Evolutionary conservation across 768 basidiomycete species (phyloP), one percentile per base, ranked within the genome.

Genomic region (Cystofilobasidium capitatum): DNA sequence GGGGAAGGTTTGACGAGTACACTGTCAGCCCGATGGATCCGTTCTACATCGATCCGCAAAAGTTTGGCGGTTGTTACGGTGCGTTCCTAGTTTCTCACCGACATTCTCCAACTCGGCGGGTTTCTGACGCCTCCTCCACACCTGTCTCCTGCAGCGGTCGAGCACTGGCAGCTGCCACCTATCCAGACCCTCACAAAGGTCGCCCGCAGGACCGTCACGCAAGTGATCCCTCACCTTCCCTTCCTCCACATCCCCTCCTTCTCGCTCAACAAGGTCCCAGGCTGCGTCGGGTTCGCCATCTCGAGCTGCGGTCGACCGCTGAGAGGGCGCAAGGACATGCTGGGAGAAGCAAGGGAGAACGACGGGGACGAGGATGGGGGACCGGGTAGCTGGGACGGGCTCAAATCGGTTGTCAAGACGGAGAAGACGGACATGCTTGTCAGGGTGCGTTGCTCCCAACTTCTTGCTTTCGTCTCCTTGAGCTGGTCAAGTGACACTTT

Each of bases 201-300:
- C 72, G 79, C 79, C 5, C 70, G 71, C 51, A 73, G 76, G 29
- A 78, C 77, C 3, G 71, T 77, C 51, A 71, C 73, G 31, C 73
- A 74, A n/a, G 70, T 79, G 20, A 72, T 77, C 8, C 72, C 73
- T 22, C 79, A 79, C 65, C 73, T 79, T 24, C 75, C 77, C 17
- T 74, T 79, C 58, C 67, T 79, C 42, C 79, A 79, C 66, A 62
- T 71, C 33, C 78, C 79, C 13, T 78, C 78, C 1, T 79, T 79
- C 72, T 66, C 70, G 17, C 70, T 79, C 26, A 67, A 69, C 60
- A 73, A 77, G 39, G 72, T 75, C 2, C 73, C 77, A 8, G 75
- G 72, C 16, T 77, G 75, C 62, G 71, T 78, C 2, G 76, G 76
- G 8, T 79, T 79, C 65, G 75, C 78, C 14, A 75, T 78, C 42